Base-by-base conservation (phyloP, 345 rosid species). In the Aethionema arabicum region DNA sequence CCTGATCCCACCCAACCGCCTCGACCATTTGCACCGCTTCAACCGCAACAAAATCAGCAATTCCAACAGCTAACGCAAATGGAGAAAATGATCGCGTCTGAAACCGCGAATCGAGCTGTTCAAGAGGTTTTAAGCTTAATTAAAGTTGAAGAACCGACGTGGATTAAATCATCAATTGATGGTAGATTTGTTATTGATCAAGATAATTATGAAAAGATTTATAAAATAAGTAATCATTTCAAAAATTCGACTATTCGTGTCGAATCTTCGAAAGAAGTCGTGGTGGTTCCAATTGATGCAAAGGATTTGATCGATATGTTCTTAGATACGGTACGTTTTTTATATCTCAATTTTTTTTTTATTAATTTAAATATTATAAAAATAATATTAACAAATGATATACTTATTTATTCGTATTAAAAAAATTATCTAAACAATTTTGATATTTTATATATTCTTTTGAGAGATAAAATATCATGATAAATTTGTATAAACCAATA, bases 211-310 rank as follows among this genome's bases (percentile, higher is more conserved):
- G 80, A 84, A 3, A 81, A 74, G 14, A 11, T 63, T n/a, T 90
- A 77, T 53, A 61, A 62, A 0, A 76, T 68, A 54, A 32, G 32
- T 12, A 46, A 0, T 40, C 79, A 68, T 9, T 73, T 74, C 7
- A 79, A 56, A 48, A 67, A 61, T 33, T n/a, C 82, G 4, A 75
- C 48, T 51, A 72, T 77, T 44, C 84, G 83, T 4, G 6, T 77
- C 11, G 97, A 90, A 59, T 79, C 93, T 15, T 87, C 97, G 0
- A 87, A 84, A 48, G 74, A 78, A 3, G 73, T 78, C 6, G 80
- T 61, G 13, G 38, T 75, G 3, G 78, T 87, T 35, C 27, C 67
- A 3, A 72, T 85, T 70, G 80, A 80, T 21, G 80, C 77, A 0
- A 11, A 46, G 6, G 50, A 49, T 31, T 53, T 90, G 70, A 75